Conservation (phyloP, 805 yeast species). For the Starmerella vaccinii region DNA sequence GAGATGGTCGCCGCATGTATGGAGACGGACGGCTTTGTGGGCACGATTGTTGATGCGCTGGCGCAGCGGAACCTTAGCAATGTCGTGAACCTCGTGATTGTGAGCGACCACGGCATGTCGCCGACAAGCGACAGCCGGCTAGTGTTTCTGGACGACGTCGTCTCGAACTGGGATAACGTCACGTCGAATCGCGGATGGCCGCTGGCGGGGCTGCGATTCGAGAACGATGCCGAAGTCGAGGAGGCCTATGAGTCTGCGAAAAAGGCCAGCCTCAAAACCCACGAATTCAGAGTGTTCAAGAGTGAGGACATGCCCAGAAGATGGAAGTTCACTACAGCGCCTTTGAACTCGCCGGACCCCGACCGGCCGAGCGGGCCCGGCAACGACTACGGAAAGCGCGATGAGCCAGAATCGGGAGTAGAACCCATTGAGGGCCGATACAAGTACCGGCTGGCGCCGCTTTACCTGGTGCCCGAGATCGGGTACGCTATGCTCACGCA, state of each 20-base stretch:
- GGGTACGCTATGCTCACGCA: conserved; percentile 68
- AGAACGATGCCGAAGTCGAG: conserved; percentile 32
- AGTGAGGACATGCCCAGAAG: conserved; percentile 46
- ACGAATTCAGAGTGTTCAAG: conserved; percentile 35
- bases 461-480: conserved; percentile 74
- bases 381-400: background rate
- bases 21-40: conserved; percentile 58
- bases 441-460: conserved; percentile 62
- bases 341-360: conserved; percentile 1
- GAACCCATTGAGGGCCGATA: conserved; percentile 30
- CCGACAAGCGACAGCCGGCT: conserved; percentile 66
- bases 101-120: conserved; percentile 92
- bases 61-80: conserved; percentile 46
- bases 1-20: conserved; percentile 45
- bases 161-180: conserved; percentile 41
- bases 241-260: conserved; percentile 9
- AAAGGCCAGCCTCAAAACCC: background rate
- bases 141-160: conserved; percentile 60
- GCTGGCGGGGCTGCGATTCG: conserved; percentile 64
- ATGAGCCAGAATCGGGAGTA: background rate
- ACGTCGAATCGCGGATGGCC: conserved; percentile 78
- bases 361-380: background rate
- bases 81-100: conserved; percentile 62
- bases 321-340: conserved; percentile 37
- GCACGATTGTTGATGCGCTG: conserved; percentile 40